Evolutionary conservation across 2,329 filamentous ascomycete species (phyloP), one percentile per base, ranked within the genome.

Genomic region (Aureobasidium zeae): DNA sequence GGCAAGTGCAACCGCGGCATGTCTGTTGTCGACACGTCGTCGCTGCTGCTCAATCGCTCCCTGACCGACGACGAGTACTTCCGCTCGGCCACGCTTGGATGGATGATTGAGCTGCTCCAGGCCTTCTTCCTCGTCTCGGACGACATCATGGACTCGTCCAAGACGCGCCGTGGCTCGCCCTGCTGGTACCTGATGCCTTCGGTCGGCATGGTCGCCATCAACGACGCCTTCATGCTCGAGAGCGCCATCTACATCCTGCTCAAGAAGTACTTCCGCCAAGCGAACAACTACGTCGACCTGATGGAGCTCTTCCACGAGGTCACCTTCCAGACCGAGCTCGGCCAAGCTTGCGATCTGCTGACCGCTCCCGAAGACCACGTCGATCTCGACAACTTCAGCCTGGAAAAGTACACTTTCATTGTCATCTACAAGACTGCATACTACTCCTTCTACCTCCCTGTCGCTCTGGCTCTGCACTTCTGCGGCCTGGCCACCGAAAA

Each of bases 371-470:
- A 98, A 69, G 88, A 95, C 64, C 73, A 81, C 50, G 84, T 96
- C 59, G 80, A 96, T 68, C 80, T 98, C 51, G 73, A 85, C 74
- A 94, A 94, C 72, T 98, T 98, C 74, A 87, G 80, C 64, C 74
- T 95, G 66, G 76, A 88, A 50, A 98, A 94, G 74, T 94, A 94
- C 73, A 80, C 74, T 57, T 98, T 96, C 74, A 98, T 98, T 60
- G 91, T 98, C 69, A 85, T 94, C 68, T 96, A 94, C 80, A 98
- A 98, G 79, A 98, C 91, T 17, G 88, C 91, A 39, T 98, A 93
- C 73, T 98, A 98, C 74, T 93, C 84, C 60, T 98, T 98, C 76
- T 96, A 96, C 71, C 82, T 98, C 11, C 91, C 91, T 47, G 87
- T 98, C 45, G 89, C 87, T 8, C 77, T 98, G 32, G 86, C 91